phyloP scores from a whole-genome alignment of 805 yeast genomes.

The Nakazawaea laoshanensis region DNA sequence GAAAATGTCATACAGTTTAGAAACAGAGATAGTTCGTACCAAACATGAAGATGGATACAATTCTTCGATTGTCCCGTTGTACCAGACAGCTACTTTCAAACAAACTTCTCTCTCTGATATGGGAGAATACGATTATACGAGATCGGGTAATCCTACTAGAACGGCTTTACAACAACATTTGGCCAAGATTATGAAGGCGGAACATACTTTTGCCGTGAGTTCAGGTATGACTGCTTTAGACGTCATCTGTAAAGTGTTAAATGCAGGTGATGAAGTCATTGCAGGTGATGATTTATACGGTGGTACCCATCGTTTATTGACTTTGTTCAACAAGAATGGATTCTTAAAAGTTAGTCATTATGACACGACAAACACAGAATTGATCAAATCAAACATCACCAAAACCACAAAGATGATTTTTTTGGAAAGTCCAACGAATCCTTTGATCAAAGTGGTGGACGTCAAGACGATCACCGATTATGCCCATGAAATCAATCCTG shows the following conservation, averaged over 20 bases:
- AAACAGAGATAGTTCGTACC: slow-evolving; percentile 62
- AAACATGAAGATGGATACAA: slow-evolving; percentile 62
- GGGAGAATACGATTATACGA: slow-evolving; percentile 81
- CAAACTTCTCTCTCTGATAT: slow-evolving; percentile 62
- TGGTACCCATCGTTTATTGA: slow-evolving; percentile 82
- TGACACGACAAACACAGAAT: slow-evolving; percentile 69
- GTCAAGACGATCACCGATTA: slow-evolving; percentile 55
- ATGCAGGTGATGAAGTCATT: slow-evolving; percentile 82
- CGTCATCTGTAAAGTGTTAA: slow-evolving; percentile 65
- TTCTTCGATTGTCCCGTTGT: slow-evolving; percentile 80
- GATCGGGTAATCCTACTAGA: slow-evolving; percentile 94
- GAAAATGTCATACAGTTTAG: slow-evolving; percentile 50
- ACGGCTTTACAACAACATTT: slow-evolving; percentile 70
- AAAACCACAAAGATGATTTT: slow-evolving; percentile 66
- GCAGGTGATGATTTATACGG: slow-evolving; percentile 96
- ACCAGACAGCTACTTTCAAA: slow-evolving; percentile 93
- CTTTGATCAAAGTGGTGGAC: slow-evolving; percentile 82
- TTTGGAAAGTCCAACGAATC: slow-evolving; percentile 90
- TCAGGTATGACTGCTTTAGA: slow-evolving; percentile 93
- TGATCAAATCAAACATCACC: slow-evolving; percentile 48
- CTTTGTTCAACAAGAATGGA: slow-evolving; percentile 56
- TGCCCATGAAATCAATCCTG: slow-evolving; percentile 63
- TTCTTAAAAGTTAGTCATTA: slow-evolving; percentile 63
- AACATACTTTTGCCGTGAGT: slow-evolving; percentile 70
- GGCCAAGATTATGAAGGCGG: slow-evolving; percentile 72